Percentiles rank a stretch among this genome's conserved stretches.
phyloP scores from a whole-genome alignment of 257 asterid genomes.

The Solanum corneliomulleri region DNA sequence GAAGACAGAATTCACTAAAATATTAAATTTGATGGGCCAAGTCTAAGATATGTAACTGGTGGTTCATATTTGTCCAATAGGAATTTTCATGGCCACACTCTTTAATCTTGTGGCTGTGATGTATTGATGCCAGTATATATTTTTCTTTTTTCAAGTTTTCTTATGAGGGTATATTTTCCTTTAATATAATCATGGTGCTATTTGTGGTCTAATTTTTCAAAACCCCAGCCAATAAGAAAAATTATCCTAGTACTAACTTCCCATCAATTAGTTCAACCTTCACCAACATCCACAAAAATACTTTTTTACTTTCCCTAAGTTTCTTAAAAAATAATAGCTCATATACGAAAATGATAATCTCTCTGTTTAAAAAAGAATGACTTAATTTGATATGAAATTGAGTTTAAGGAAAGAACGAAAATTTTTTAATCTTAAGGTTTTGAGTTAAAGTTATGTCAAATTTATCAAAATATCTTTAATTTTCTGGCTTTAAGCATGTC shows the following conservation, averaged over 20 bases:
- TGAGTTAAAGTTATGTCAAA: too few relatives aligned
- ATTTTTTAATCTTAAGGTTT: fast-evolving
- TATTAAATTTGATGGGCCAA: slow-evolving; percentile 15
- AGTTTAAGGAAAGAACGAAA: too few relatives aligned
- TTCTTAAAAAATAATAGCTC: neutral
- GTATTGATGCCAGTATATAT: neutral
- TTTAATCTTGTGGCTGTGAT: slow-evolving; percentile 30
- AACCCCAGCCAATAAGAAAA: neutral
- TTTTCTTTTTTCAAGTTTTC: neutral
- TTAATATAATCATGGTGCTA: neutral
- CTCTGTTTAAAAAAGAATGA: fast-evolving
- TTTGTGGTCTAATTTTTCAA: neutral
- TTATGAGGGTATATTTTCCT: neutral
- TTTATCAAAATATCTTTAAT: too few relatives aligned
- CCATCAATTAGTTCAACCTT: neutral
- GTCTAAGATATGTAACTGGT: slow-evolving; percentile 21
- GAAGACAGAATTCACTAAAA: neutral
- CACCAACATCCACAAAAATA: neutral
- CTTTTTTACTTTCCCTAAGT: too few relatives aligned
- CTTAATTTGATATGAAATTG: too few relatives aligned
- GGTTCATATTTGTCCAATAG: slow-evolving; percentile 18
- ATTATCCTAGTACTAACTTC: neutral
- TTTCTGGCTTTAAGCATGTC: too few relatives aligned
- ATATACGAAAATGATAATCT: too few relatives aligned
- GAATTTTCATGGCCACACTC: neutral